A percentile compares a stretch with the other conserved stretches of the same genome.
Conservation (phyloP, 139 green algal genomes). For the Pleodorina starrii region DNA sequence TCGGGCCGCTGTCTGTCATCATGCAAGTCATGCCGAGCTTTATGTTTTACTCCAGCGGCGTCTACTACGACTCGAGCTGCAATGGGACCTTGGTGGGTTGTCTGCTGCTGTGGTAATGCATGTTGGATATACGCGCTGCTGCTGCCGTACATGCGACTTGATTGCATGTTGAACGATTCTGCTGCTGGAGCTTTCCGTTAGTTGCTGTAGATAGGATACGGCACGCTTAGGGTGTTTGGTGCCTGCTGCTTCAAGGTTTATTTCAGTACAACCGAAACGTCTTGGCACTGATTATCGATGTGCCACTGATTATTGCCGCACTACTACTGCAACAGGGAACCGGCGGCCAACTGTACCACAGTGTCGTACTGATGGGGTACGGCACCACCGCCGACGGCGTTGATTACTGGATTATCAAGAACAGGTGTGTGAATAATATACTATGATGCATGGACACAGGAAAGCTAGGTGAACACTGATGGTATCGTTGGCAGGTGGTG, state of each 20-base stretch:
- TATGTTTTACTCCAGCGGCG: background rate
- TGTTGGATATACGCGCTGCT: background rate
- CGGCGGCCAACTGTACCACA: too few species aligned
- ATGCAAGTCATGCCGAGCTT: background rate
- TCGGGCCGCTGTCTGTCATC: background rate
- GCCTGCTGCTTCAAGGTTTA: too few species aligned
- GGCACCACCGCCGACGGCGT: background rate
- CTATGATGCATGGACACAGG: too few species aligned
- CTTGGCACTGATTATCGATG: too few species aligned
- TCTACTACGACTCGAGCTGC: background rate
- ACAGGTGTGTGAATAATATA: background rate
- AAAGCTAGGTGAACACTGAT: too few species aligned
- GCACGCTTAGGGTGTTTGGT: too few species aligned
- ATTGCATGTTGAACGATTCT: background rate
- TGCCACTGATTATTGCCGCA: too few species aligned
- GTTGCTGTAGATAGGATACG: too few species aligned
- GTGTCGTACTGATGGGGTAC: background rate
- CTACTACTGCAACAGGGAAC: too few species aligned
- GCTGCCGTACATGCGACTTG: background rate
- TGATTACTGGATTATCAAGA: conserved; percentile 7
- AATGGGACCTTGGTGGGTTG: background rate
- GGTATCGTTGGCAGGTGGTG: too few species aligned
- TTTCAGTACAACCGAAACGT: too few species aligned
- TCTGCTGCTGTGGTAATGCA: too few species aligned
- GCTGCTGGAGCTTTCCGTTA: background rate